Evolutionary conservation across 2,329 filamentous ascomycete genomes (phyloP).

Genomic region (Chrysoporthe puriensis): DNA sequence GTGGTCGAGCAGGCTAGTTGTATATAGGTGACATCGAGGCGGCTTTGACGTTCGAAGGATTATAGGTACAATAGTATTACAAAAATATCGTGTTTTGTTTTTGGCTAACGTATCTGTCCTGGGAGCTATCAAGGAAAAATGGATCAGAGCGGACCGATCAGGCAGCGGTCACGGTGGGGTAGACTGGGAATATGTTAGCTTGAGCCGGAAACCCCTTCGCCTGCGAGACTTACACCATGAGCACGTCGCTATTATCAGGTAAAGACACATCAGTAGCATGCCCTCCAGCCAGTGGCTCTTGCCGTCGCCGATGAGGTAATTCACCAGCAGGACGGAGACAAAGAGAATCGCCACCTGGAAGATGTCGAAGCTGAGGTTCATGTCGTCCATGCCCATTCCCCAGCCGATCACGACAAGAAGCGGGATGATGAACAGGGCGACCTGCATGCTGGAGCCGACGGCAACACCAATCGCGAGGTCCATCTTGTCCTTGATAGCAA

Average conservation of each 20-base stretch:
- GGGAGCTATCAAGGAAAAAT: not conserved
- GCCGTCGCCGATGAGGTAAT: conserved; percentile 83
- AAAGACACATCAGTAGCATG: conserved; percentile 73
- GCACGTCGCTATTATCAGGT: conserved; percentile 76
- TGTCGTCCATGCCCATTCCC: conserved; percentile 71
- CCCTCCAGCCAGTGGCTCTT: conserved; percentile 84
- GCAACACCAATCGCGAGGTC: conserved; percentile 81
- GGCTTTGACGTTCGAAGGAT: not conserved
- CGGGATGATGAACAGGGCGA: conserved; percentile 77
- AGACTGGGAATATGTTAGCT: conserved; percentile 18
- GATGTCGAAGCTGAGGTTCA: conserved; percentile 83
- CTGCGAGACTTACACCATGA: conserved; percentile 58
- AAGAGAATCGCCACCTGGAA: conserved; percentile 90
- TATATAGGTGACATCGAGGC: not conserved
- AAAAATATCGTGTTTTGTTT: not conserved
- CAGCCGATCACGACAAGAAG: conserved; percentile 78
- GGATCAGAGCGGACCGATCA: not conserved
- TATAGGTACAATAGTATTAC: conserved; percentile 2
- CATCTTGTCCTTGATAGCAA: conserved; percentile 85
- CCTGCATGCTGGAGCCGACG: conserved; percentile 80
- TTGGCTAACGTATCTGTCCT: not conserved
- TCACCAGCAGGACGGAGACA: conserved; percentile 80
- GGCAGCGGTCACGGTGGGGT: conserved; percentile 9
- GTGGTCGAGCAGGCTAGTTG: not conserved
- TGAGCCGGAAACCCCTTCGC: too few species aligned